phyloP scores from a whole-genome alignment of 176 grass and related monocot species.

The sorghum (Sorghum bicolor) region Sorghum_bicolor_NCBIv3 NC_012872.2:524501-525000 shows the following conservation, averaged over 20 bases:
- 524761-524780: neutral
- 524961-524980: neutral
- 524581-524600: neutral
- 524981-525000: neutral
- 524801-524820: neutral
- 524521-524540: neutral
- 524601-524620: neutral
- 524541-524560: neutral
- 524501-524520: neutral
- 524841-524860: neutral
- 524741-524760: neutral
- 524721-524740: neutral
- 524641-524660: neutral
- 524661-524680: neutral
- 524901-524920: neutral
- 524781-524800: neutral
- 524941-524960: constrained; percentile 10
- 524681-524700: neutral
- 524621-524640: neutral
- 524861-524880: neutral
- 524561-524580: neutral
- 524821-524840: neutral
- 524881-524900: neutral
- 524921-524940: neutral
- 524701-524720: neutral